phyloP scores from a whole-genome alignment of 257 asterid species.

The Solanum dulcamara region DNA sequence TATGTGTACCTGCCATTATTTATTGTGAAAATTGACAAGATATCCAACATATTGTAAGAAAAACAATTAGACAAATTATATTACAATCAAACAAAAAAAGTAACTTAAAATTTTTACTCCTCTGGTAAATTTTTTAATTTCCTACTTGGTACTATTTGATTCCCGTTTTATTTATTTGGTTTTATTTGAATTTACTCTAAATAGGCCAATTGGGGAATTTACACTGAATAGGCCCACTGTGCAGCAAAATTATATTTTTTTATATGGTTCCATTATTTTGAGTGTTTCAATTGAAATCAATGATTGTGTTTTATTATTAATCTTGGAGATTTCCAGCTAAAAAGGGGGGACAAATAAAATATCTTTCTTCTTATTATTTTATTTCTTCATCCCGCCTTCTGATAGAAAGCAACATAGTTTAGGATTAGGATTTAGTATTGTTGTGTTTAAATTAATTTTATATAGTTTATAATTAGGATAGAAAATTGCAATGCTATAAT shows the following conservation, averaged over 20 bases:
- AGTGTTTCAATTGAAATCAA: background rate
- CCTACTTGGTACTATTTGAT: background rate
- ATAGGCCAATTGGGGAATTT: no score
- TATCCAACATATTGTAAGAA: background rate
- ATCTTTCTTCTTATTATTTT: no score
- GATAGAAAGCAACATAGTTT: background rate
- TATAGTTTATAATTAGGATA: no score
- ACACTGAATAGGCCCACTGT: no score
- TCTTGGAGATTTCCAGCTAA: background rate
- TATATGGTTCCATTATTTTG: background rate
- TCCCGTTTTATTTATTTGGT: no score
- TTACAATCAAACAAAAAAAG: background rate
- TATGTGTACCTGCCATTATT: background rate
- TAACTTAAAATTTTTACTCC: background rate
- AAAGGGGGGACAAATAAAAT: background rate
- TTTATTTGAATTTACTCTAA: no score
- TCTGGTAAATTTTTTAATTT: background rate
- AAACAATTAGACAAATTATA: background rate
- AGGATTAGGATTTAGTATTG: background rate
- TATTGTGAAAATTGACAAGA: background rate
- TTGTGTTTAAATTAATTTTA: background rate
- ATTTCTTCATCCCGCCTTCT: background rate
- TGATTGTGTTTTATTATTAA: background rate
- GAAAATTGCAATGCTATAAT: no score
- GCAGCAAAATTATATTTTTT: no score